phyloP scores from a whole-genome alignment of 768 basidiomycete genomes.

The Leccinum rimulosum region DNA sequence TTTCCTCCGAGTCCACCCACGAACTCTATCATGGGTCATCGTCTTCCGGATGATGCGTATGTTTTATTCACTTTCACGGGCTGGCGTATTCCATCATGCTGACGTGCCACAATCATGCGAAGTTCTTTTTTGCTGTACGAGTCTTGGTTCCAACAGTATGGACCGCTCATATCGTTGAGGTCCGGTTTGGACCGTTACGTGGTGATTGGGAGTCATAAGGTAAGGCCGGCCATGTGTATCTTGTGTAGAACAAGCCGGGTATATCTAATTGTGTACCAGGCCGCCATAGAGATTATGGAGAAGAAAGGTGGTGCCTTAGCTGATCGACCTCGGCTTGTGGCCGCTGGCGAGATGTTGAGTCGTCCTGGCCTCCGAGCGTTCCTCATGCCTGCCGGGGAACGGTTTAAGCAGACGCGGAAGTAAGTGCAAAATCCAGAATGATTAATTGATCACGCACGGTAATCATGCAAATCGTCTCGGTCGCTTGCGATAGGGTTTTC shows the following conservation, averaged over 20 bases:
- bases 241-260: background rate
- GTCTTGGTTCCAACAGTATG: constrained; percentile 54
- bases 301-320: constrained; percentile 42
- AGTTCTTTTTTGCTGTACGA: constrained; percentile 32
- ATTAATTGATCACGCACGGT: too few relatives aligned
- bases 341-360: constrained; percentile 46
- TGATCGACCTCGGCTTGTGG: constrained; percentile 37
- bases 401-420: constrained; percentile 55
- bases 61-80: background rate
- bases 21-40: background rate
- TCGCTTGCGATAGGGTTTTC: too few relatives aligned
- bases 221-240: background rate
- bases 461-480: too few relatives aligned
- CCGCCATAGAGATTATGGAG: constrained; percentile 52
- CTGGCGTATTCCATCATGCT: too few relatives aligned
- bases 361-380: constrained; percentile 48
- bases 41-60: background rate
- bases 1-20: constrained; percentile 11
- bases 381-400: constrained; percentile 48
- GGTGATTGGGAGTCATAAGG: constrained; percentile 19
- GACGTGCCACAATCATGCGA: too few relatives aligned
- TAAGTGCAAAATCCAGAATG: constrained; percentile 17
- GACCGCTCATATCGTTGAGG: constrained; percentile 52
- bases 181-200: constrained; percentile 36
- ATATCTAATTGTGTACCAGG: background rate